Evolutionary conservation across 352 stramenopile genomes (phyloP).

Genomic region (Globisporangium paroecandrum): DNA sequence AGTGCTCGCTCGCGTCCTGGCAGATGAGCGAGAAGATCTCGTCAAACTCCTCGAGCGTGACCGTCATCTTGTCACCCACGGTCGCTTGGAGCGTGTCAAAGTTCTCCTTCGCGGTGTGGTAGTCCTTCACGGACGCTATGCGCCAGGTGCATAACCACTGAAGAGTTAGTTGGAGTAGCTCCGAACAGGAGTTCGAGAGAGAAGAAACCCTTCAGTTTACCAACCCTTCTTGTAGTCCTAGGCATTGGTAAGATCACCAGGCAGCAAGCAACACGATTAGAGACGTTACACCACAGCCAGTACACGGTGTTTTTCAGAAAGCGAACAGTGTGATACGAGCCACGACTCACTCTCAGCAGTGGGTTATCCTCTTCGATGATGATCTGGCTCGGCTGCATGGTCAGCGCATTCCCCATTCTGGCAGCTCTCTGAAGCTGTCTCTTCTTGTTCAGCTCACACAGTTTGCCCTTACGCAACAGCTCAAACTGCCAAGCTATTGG

Average conservation of each 20-base stretch:
- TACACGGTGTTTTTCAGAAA: neutral
- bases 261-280: neutral
- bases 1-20: conserved; percentile 63
- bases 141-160: neutral
- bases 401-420: conserved; percentile 43
- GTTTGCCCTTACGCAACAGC: neutral
- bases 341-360: conserved; percentile 28
- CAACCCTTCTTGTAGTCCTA: conserved; percentile 39
- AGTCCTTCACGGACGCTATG: conserved; percentile 39
- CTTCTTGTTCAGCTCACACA: neutral
- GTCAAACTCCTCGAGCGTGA: conserved; percentile 71
- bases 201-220: neutral
- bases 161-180: neutral
- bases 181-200: neutral
- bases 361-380: conserved; percentile 49
- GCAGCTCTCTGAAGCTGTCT: neutral
- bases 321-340: neutral
- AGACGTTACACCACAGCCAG: neutral
- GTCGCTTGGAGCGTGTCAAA: conserved; percentile 60
- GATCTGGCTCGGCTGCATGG: conserved; percentile 29
- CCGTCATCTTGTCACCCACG: conserved; percentile 72
- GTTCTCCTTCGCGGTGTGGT: conserved; percentile 48
- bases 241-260: neutral
- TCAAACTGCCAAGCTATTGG: neutral
- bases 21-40: conserved; percentile 78